Evolutionary conservation across 1,284 basidiomycete species (phyloP), one percentile per base, ranked within the genome.

Genomic region (Trichosporon sp.): DNA sequence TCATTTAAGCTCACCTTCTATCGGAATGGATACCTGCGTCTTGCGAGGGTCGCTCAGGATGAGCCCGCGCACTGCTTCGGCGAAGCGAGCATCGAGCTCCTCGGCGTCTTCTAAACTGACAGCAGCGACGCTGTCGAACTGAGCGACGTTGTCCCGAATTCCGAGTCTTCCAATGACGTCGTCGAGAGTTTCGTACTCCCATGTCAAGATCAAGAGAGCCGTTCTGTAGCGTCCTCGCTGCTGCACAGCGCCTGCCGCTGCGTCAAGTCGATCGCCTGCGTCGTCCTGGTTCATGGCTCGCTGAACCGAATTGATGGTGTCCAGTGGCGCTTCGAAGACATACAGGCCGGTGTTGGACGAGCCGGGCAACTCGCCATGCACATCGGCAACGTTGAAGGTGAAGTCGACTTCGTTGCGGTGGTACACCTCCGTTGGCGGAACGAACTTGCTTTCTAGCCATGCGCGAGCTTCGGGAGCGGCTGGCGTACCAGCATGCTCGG

Each of bases 361-460:
- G 8, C 59, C 61, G 6, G 65, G 66, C 3, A 69, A 46, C 5
- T 60, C 59, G 32, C 60, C 61, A 2, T 56, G 57, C 11, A 66
- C 65, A 21, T 65, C 63, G 7, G 62, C 58, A 1, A 61, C 56
- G 4, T 27, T 56, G 16, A 56, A 33, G n/a, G 7, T 25, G 44
- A 74, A 75, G 8, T 61, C 59, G 16, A 76, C 65, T 0, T 67
- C 72, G 36, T 69, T 66, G 1, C 56, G 52, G 13, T 62, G 46
- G 14, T 64, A 33, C 3, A 25, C 56, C 27, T 65, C 67, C 13
- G 63, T 40, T 3, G 60, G 49, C 2, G 70, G 65, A 9, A 61
- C 25, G 40, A 78, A 71, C 62, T 78, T 78, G 16, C 63, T 61
- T 7, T 60, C 52, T 2, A 78, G 70, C 77, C 77, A 78, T 19